phyloP scores from a whole-genome alignment of 768 basidiomycete genomes.

The Xanthoconium stramineum region DNA sequence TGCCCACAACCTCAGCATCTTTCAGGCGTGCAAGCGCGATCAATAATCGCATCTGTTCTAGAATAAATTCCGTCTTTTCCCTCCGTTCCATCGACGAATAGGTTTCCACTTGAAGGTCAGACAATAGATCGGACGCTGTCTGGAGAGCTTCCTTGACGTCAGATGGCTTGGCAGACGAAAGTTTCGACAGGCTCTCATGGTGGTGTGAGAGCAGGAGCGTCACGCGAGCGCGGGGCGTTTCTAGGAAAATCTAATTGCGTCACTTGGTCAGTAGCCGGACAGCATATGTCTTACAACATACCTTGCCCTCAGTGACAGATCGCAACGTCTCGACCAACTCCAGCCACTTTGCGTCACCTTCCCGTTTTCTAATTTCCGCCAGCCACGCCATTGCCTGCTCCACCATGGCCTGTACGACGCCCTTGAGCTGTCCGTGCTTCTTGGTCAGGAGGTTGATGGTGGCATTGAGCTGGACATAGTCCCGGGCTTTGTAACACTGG shows the following conservation, averaged over 20 bases:
- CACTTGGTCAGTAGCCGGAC: neutral
- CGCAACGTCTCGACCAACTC: constrained; percentile 87
- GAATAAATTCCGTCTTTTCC: constrained; percentile 97
- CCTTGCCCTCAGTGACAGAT: constrained; percentile 95
- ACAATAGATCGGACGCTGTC: constrained; percentile 87
- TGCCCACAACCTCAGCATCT: constrained; percentile 59
- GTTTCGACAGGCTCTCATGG: constrained; percentile 66
- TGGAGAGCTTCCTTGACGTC: constrained; percentile 65
- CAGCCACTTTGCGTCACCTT: constrained; percentile 76
- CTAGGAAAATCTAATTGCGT: constrained; percentile 78
- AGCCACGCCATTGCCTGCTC: constrained; percentile 83
- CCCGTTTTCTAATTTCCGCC: constrained; percentile 63
- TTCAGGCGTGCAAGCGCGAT: constrained; percentile 74
- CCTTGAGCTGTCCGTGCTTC: constrained; percentile 97
- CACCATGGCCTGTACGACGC: constrained; percentile 85
- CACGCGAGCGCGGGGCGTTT: constrained; percentile 92
- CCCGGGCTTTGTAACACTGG: constrained; percentile 66
- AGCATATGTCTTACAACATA: constrained; percentile 31
- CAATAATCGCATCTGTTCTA: constrained; percentile 95
- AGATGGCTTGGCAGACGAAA: constrained; percentile 38
- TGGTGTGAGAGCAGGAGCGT: constrained; percentile 83
- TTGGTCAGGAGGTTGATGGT: constrained; percentile 73
- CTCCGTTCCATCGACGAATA: constrained; percentile 97
- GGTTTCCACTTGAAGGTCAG: constrained; percentile 96
- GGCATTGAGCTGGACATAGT: constrained; percentile 69